These are phyloP conservation scores for Leishmania guyanensis DNA, from an alignment of 208 protist genomes.

Conservation along the genomic window DNA sequence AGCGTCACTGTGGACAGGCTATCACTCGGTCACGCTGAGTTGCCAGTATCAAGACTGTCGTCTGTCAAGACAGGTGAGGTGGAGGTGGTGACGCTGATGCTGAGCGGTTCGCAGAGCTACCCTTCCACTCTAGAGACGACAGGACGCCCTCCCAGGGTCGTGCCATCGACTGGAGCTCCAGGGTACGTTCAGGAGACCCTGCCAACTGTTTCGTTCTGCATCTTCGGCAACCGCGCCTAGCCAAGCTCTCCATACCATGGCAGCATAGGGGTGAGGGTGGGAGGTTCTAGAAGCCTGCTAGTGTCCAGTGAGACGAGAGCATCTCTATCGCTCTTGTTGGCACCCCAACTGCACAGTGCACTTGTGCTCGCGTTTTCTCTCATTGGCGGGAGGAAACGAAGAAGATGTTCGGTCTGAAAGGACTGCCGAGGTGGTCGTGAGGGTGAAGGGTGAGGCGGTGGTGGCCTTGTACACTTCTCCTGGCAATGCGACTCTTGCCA, in stretches of 20 bases:
- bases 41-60: constrained; percentile 14
- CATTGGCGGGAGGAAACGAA: not conserved
- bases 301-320: not conserved
- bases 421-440: too few relatives aligned
- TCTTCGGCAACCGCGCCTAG: constrained; percentile 37
- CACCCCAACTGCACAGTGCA: not conserved
- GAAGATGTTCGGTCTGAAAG: not conserved
- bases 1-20: not conserved
- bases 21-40: constrained; percentile 14
- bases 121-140: not conserved
- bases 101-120: not conserved
- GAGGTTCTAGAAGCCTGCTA: not conserved
- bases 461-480: not conserved
- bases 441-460: not conserved
- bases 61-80: constrained; percentile 15
- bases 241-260: not conserved
- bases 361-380: not conserved
- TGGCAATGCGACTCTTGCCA: not conserved
- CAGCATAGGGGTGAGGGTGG: not conserved
- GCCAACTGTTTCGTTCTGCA: constrained; percentile 47
- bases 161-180: not conserved
- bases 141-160: not conserved
- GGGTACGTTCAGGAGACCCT: not conserved
- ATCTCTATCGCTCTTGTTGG: not conserved
- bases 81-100: constrained; percentile 20